phyloP scores from a whole-genome alignment of 805 yeast species.

The Wickerhamiella alocasiicola region DNA sequence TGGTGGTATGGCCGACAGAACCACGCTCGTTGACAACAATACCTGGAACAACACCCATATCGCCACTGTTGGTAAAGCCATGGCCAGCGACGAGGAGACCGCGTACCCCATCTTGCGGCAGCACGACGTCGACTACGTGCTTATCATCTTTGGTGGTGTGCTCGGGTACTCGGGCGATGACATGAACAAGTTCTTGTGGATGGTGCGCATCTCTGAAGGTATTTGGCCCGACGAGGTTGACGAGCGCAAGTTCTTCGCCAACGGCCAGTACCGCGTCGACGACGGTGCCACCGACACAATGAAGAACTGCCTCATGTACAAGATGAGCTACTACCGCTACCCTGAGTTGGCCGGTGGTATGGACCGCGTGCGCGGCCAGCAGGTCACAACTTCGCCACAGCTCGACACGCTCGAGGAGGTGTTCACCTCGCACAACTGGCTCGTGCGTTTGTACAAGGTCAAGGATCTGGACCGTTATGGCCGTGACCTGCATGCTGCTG shows the following conservation, averaged over 20 bases:
- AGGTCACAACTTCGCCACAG: constrained; percentile 40
- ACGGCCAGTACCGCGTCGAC: constrained; percentile 85
- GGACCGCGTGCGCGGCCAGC: constrained; percentile 85
- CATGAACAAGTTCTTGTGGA: constrained; percentile 93
- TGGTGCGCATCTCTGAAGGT: constrained; percentile 97
- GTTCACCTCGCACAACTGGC: constrained; percentile 91
- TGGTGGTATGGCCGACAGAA: constrained; percentile 99
- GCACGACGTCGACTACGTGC: constrained; percentile 89
- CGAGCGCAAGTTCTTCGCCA: constrained; percentile 74
- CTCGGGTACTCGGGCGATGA: constrained; percentile 94
- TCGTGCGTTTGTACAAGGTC: constrained; percentile 85
- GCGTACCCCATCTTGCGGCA: constrained; percentile 79
- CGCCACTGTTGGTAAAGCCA: constrained; percentile 97
- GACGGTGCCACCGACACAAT: constrained; percentile 68
- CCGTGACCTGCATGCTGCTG: constrained; percentile 36
- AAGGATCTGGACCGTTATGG: constrained; percentile 82
- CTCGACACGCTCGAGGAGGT: constrained; percentile 83
- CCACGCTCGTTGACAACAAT: constrained; percentile 95
- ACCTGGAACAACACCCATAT: constrained; percentile 99
- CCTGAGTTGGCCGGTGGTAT: constrained; percentile 49
- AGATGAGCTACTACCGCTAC: constrained; percentile 83
- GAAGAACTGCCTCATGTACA: constrained; percentile 86
- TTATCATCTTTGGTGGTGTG: constrained; percentile 88
- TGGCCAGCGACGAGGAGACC: constrained; percentile 79
- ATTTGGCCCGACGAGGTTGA: constrained; percentile 98